Evolutionary conservation across 257 asterid species (phyloP), one percentile per base, ranked within the genome.

Genomic region (Sherardia arvensis): DNA sequence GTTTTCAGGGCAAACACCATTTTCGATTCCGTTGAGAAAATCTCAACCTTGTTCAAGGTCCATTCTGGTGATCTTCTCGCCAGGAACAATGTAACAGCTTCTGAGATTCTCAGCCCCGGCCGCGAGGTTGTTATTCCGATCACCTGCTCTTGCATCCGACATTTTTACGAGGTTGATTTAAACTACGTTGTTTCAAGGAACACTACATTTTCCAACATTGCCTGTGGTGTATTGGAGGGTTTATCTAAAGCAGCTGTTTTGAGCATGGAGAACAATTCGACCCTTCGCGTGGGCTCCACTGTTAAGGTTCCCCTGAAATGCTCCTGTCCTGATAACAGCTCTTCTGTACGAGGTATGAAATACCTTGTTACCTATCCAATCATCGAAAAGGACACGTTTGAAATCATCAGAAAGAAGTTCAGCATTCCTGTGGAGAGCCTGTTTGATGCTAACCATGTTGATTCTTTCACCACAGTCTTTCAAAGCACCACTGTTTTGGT

Each of bases 301-400:
- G 33, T 86, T 56, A 64, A 23, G 1, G 80, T 84, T 22, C 95
- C 95, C 5, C 33, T 84, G 61, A 89, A 77, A 70, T 89, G 95
- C 21, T 87, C 96, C 27, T 89, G 95, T 61, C 92, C 88, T 49
- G 82, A 73, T 66, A 64, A 73, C 3, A 11, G 15, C 0, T 62
- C 71, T 4, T 9, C 36, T 7, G 33, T 30, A 1, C 33, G 23
- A 3, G 82, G 64, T 21, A 70, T 77, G 48, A 71, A 78, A 65
- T 86, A 78, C 48, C 78, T 86, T 6, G 71, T 89, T 0, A 83
- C 95, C 0, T 89, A 86, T 29, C 93, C 96, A 23, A 28, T 86
- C 20, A 28, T 89, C 7, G 48, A 60, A 45, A 60, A 74, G 7
- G 96, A 89, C 62, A 38, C 57, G 74, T 74, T 78, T 14, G 12